Evolutionary conservation across 306 rosid genomes (phyloP).

Genomic region (Castanea mollissima): DNA sequence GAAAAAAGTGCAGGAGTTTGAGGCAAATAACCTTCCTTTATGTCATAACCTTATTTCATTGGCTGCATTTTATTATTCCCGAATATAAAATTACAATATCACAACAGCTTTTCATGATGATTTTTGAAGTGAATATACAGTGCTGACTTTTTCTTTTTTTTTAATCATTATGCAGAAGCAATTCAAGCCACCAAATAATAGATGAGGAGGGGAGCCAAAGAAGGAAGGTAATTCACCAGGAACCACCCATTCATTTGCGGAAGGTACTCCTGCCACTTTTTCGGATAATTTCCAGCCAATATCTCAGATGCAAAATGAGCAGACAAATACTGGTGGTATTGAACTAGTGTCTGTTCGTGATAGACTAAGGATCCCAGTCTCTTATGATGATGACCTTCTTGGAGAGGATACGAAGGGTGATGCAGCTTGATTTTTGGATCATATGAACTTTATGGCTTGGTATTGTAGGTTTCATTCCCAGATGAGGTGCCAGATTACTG

Average conservation of each 20-base stretch:
- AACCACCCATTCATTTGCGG: slow-evolving; percentile 4
- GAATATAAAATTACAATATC: neutral
- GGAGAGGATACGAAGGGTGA: slow-evolving; percentile 28
- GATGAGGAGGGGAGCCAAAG: slow-evolving; percentile 32
- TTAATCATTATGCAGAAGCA: slow-evolving; percentile 59
- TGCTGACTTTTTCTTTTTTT: slow-evolving; percentile 1
- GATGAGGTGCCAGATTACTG: neutral
- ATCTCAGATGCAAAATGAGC: slow-evolving; percentile 33
- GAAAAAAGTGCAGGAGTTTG: slow-evolving; percentile 79
- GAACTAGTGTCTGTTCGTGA: slow-evolving; percentile 55
- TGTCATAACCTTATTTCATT: neutral
- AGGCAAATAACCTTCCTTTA: slow-evolving; percentile 37
- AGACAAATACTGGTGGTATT: slow-evolving; percentile 32
- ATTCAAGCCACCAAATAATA: slow-evolving; percentile 53
- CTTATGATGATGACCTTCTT: slow-evolving; percentile 76
- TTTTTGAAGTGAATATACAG: neutral
- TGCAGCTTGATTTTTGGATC: slow-evolving; percentile 28
- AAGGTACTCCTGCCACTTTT: neutral
- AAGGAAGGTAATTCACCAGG: slow-evolving; percentile 33
- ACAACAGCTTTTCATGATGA: slow-evolving; percentile 3
- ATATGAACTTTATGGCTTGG: neutral
- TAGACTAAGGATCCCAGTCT: slow-evolving; percentile 72
- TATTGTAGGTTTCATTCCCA: neutral
- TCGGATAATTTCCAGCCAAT: slow-evolving; percentile 13
- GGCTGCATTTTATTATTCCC: neutral